Base-by-base conservation (phyloP, 441 rosid genomes). In the Pelargonium citronellum region DNA sequence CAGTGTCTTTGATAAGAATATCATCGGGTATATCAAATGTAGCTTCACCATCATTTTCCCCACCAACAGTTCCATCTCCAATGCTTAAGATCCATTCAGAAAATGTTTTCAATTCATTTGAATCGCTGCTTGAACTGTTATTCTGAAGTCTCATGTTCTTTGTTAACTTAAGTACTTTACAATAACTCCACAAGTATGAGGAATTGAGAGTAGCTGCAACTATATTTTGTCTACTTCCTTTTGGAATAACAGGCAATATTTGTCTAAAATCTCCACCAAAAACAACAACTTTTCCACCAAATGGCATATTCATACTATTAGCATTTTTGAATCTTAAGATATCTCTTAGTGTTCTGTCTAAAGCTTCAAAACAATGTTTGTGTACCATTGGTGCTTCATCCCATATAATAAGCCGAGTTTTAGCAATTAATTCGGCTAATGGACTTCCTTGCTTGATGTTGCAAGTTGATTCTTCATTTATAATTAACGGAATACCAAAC, bases 251-350 rank as follows among this genome's bases (percentile, higher is more conserved):
- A 0, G 1, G 73, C 4, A 72, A 27, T 6, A 64, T 65, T 64
- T 76, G 73, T 44, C 58, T 13, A 39, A 39, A 76, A 72, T 76
- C 76, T 3, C 73, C 47, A 1, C 67, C 70, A 1, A 72, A 47
- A 2, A 62, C 6, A 2, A 55, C 17, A 6, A 5, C 7, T 6
- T 46, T 72, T n/a, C 70, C 72, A 4, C 75, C 55, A 68, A 55
- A 76, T 15, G 65, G 75, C 57, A 51, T 0, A 15, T 12, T 51
- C 57, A 13, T 0, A 2, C 17, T 17, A 6, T 10, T 11, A 13
- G 3, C 7, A 1, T 8, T 13, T 12, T 7, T 6, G 15, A 2
- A 1, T 3, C 13, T n/a, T 5, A 68, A 24, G 24, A 69, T 64
- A 63, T 71, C 49, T 17, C 24, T 34, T 0, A 41, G 15, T 11